These are phyloP conservation scores for Rubia yunnanensis DNA, from an alignment of 257 asterid species.

Conservation along the genomic window DNA sequence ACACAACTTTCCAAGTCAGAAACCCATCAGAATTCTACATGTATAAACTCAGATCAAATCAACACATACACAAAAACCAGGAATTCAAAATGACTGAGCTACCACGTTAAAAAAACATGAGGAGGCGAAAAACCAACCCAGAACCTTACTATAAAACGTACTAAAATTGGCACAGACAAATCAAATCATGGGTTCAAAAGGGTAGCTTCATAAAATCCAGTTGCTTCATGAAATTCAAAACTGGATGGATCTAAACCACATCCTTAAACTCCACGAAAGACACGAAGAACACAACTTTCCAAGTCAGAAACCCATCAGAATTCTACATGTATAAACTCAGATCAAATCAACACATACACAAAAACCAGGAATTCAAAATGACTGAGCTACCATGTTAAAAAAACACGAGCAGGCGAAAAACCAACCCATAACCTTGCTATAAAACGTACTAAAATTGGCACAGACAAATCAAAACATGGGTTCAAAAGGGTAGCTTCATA, in stretches of 20 bases:
- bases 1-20: not conserved
- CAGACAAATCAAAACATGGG: not conserved
- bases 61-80: conserved; percentile 16
- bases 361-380: conserved; percentile 15
- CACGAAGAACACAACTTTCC: not conserved
- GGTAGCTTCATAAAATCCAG: conserved; percentile 9
- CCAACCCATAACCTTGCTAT: not conserved
- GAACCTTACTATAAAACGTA: not conserved
- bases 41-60: conserved; percentile 33
- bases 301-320: conserved; percentile 5
- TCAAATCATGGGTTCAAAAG: conserved; percentile 4
- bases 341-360: conserved; percentile 27
- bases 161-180: not conserved
- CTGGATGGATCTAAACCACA: conserved; percentile 24
- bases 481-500: conserved; percentile 5
- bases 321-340: conserved; percentile 23
- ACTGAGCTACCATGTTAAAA: not conserved
- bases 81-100: conserved; percentile 6
- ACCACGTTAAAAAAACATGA: not conserved
- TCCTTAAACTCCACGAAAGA: conserved; percentile 8
- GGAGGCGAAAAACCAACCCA: not conserved
- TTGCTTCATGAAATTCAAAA: not conserved
- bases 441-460: not conserved
- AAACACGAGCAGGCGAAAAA: not conserved
- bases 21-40: conserved; percentile 13